A percentile compares a stretch with the other conserved stretches of the same genome.
These are phyloP conservation scores for Volvox carteri DNA, from an alignment of 163 green algal species.

Conservation along the genomic window DNA sequence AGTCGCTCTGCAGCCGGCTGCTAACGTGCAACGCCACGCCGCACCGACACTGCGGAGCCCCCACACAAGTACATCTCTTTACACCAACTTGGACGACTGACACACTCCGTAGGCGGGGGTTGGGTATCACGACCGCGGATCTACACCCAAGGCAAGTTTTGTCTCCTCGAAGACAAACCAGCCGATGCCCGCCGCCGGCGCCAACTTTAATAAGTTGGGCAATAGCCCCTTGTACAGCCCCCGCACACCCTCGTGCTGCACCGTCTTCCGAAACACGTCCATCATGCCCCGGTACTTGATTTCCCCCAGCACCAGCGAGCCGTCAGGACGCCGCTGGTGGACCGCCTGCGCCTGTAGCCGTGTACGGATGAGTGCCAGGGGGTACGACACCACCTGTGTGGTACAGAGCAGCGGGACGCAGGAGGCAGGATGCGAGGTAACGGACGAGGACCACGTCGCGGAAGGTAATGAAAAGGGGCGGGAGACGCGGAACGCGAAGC, in stretches of 20 bases:
- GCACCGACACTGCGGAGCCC: too few species aligned
- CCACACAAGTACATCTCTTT: too few species aligned
- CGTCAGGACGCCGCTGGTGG: background rate
- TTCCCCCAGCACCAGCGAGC: background rate
- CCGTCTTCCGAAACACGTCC: constrained; percentile 84
- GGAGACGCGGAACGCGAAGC: too few species aligned
- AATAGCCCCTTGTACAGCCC: constrained; percentile 85
- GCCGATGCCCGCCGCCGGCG: constrained; percentile 88
- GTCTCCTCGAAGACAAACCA: constrained; percentile 93
- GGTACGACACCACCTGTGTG: constrained; percentile 88
- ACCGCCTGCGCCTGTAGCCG: constrained; percentile 78
- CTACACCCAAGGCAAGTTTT: constrained; percentile 83
- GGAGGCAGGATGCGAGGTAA: background rate
- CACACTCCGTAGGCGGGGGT: too few species aligned
- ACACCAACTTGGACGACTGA: too few species aligned
- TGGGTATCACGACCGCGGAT: constrained; percentile 58
- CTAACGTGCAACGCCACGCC: too few species aligned
- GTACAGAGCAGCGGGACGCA: background rate
- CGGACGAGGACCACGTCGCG: background rate
- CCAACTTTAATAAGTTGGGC: constrained; percentile 93
- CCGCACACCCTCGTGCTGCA: constrained; percentile 81
- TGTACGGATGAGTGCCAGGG: constrained; percentile 88
- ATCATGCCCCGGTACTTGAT: constrained; percentile 91
- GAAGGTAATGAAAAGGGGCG: too few species aligned
- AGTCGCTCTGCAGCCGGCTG: too few species aligned